Evolutionary conservation across 2,329 filamentous ascomycete species (phyloP), one percentile per base, ranked within the genome.

Genomic region (Aspergillus novofumigatus): DNA sequence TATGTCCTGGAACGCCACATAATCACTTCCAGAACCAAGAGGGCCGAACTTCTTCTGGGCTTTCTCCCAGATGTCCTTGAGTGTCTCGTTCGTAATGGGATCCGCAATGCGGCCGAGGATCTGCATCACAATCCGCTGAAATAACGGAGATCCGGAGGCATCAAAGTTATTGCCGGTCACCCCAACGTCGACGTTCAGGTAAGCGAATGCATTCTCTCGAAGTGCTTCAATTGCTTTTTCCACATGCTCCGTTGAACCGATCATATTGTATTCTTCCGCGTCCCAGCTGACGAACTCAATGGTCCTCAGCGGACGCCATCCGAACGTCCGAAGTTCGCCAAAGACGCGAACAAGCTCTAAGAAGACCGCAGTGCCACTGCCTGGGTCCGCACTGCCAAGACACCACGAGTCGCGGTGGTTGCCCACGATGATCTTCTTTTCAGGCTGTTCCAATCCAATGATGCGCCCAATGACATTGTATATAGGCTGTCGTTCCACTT

Each of bases 241-340:
- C 49, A 99, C 94, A 67, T 89, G 93, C 72, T 99, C 94, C 1
- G 94, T 97, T 10, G 91, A 96, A 8, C 94, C 94, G 57, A 96
- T 90, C 49, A 94, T 78, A 73, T 97, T 97, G 78, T 96, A 97
- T 73, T 93, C 91, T 65, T 88, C 88, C 3, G 85, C 94, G 72
- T 99, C 94, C 94, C 94, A 99, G 35, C 91, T 96, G 69, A 92
- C 92, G 73, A 99, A 97, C 72, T 96, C 90, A 62, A 99, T 96
- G 3, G 91, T 95, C n/a, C 94, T 88, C 17, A 96, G 80, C 1
- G 94, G 94, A 26, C 90, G 84, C 94, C 94, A 99, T 53, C 92
- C 93, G 56, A 86, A 84, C 17, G 81, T 75, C 23, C 87, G 80
- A 17, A 97, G 82, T 61, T 91, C 86, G 44, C 92, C 91, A 66